Percentiles rank a stretch among this genome's conserved stretches.
phyloP scores from a whole-genome alignment of 495 filamentous ascomycete species.

The Penicillium bialowiezense region DNA sequence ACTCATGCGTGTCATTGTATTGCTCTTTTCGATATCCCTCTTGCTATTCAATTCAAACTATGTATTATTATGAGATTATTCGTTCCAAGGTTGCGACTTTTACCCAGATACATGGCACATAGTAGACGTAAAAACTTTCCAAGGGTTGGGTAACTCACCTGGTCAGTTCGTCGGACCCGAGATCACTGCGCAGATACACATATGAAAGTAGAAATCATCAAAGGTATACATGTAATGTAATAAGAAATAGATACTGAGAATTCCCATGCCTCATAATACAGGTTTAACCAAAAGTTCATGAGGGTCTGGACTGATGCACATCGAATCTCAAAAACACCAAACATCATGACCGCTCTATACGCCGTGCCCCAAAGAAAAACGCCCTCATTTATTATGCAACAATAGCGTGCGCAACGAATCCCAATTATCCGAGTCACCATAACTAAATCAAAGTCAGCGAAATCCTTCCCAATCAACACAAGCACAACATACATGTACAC shows the following conservation, averaged over 20 bases:
- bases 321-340: slow-evolving; percentile 6
- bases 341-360: slow-evolving; percentile 30
- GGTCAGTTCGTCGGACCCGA: too few species aligned
- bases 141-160: too few species aligned
- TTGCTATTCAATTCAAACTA: neutral
- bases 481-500: slow-evolving; percentile 78
- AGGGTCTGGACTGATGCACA: slow-evolving; percentile 6
- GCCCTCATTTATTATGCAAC: slow-evolving; percentile 76
- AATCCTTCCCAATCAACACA: neutral
- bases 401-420: slow-evolving; percentile 74
- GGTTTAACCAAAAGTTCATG: slow-evolving; percentile 11
- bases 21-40: slow-evolving; percentile 3
- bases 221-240: neutral
- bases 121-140: too few species aligned
- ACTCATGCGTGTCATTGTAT: neutral
- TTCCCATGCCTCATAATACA: slow-evolving; percentile 26
- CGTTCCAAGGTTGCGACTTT: too few species aligned
- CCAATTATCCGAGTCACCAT: slow-evolving; percentile 77
- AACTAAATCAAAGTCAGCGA: slow-evolving; percentile 44
- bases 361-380: slow-evolving; percentile 24
- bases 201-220: neutral
- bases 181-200: too few species aligned
- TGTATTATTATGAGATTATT: neutral
- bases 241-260: slow-evolving; percentile 4
- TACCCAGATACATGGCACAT: too few species aligned